phyloP scores from a whole-genome alignment of 1,139 yeast genomes.

The Protomyces inundatus region DNA sequence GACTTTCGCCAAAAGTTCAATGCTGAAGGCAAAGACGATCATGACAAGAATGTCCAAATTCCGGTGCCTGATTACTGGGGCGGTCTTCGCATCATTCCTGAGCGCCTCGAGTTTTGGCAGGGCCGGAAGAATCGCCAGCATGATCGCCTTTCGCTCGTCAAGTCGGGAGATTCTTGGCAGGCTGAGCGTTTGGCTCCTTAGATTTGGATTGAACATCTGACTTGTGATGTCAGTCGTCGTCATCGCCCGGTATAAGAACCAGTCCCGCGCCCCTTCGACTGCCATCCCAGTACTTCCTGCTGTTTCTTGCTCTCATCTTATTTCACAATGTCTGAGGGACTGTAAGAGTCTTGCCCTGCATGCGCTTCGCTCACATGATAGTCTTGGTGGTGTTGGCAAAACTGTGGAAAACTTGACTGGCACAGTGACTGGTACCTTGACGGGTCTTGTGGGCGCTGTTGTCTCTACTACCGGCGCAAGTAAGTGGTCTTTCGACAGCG shows the following conservation, averaged over 20 bases:
- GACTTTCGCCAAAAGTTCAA: constrained; percentile 51
- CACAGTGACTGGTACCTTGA: not conserved
- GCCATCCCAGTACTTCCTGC: too few species aligned
- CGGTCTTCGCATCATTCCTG: constrained; percentile 78
- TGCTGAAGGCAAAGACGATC: not conserved
- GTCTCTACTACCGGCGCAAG: not conserved
- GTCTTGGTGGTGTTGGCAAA: not conserved
- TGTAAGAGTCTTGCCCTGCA: too few species aligned
- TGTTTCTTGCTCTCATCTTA: too few species aligned
- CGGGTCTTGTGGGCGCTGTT: not conserved
- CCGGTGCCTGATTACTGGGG: constrained; percentile 97
- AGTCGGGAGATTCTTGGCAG: constrained; percentile 44
- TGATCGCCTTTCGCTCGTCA: constrained; percentile 54
- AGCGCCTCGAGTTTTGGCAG: constrained; percentile 95
- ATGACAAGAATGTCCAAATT: constrained; percentile 49
- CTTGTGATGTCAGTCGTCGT: too few species aligned
- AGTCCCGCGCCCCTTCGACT: too few species aligned
- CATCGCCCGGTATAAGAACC: too few species aligned
- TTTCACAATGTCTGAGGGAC: too few species aligned
- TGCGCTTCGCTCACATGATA: not conserved
- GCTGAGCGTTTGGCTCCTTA: not conserved
- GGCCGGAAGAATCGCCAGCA: constrained; percentile 87
- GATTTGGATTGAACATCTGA: not conserved
- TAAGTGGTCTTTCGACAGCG: not conserved
- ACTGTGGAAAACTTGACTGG: not conserved